Conservation (phyloP, 768 basidiomycete genomes). For the Lenzites betulinus region DNA sequence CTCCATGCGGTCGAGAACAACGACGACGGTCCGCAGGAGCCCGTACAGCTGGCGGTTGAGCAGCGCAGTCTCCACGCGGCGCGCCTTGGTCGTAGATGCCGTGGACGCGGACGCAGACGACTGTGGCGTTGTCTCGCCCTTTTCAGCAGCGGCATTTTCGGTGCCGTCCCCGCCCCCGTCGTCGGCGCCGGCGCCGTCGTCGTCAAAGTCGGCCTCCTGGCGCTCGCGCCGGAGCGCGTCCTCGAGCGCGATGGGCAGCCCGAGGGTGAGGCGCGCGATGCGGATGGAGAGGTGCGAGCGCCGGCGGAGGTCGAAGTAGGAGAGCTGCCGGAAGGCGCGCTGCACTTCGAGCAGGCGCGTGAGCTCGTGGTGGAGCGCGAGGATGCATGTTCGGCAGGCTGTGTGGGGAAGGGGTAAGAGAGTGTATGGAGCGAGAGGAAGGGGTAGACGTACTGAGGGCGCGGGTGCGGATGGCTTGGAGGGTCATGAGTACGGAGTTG, state of each 20-base stretch:
- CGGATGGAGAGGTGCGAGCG: conserved; percentile 77
- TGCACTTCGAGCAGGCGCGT: conserved; percentile 83
- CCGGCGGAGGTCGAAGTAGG: conserved; percentile 76
- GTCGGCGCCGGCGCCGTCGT: conserved; percentile 25
- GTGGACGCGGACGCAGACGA: too few species aligned
- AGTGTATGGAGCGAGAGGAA: not conserved
- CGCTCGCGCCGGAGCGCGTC: conserved; percentile 53
- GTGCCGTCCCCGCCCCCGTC: not conserved
- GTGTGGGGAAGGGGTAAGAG: not conserved
- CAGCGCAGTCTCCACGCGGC: conserved; percentile 31
- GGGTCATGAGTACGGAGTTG: conserved; percentile 67
- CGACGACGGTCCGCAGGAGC: conserved; percentile 62
- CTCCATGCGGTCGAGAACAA: conserved; percentile 69
- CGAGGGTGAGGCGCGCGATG: conserved; percentile 74
- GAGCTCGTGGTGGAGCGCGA: conserved; percentile 71
- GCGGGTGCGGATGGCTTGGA: conserved; percentile 72
- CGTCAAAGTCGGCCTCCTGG: not conserved
- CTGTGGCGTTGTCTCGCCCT: too few species aligned
- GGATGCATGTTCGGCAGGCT: conserved; percentile 79
- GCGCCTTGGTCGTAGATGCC: too few species aligned
- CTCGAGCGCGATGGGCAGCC: conserved; percentile 74
- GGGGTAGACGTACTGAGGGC: conserved; percentile 62
- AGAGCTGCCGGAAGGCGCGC: conserved; percentile 69
- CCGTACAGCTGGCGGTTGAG: conserved; percentile 60
- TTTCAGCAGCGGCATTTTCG: too few species aligned